Conservation (phyloP, 192 early-diverging fungal species). For the Jimgerdemannia lactiflua region DNA sequence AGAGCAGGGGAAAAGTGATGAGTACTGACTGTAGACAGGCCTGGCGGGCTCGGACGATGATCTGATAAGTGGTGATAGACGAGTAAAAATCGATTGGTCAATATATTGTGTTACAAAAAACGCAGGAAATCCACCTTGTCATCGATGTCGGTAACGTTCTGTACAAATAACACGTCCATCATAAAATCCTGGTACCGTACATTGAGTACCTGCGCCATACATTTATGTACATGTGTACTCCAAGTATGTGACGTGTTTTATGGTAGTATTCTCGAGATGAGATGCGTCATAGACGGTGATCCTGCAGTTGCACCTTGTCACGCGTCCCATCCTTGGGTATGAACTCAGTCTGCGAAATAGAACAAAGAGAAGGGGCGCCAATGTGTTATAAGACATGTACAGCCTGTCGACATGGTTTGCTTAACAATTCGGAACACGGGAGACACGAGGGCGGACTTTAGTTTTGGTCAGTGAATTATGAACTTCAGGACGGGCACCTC, state of each 20-base stretch:
- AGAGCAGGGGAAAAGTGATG: constrained; percentile 46
- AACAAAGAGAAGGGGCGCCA: not conserved
- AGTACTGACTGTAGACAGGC: constrained; percentile 69
- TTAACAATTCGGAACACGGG: not conserved
- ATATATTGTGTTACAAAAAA: not conserved
- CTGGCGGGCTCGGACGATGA: constrained; percentile 89
- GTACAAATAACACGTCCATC: constrained; percentile 91
- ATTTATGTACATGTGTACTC: too few relatives aligned
- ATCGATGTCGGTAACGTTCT: constrained; percentile 99
- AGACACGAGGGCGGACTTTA: constrained; percentile 55
- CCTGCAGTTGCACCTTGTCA: constrained; percentile 97
- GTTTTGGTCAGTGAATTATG: constrained; percentile 87
- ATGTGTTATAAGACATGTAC: too few relatives aligned
- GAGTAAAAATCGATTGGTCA: not conserved
- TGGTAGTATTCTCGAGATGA: constrained; percentile 94
- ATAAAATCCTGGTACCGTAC: too few relatives aligned
- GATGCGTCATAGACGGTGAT: constrained; percentile 97
- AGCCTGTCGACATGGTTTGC: not conserved
- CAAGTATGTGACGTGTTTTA: constrained; percentile 91
- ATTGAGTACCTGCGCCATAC: too few relatives aligned
- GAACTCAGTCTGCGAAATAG: constrained; percentile 72
- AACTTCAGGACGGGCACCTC: constrained; percentile 58
- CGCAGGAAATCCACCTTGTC: constrained; percentile 66
- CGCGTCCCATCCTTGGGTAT: constrained; percentile 76
- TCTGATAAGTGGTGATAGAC: constrained; percentile 42